Conservation (phyloP, 192 early-diverging fungal species). For the Coemansia brasiliensis region DNA sequence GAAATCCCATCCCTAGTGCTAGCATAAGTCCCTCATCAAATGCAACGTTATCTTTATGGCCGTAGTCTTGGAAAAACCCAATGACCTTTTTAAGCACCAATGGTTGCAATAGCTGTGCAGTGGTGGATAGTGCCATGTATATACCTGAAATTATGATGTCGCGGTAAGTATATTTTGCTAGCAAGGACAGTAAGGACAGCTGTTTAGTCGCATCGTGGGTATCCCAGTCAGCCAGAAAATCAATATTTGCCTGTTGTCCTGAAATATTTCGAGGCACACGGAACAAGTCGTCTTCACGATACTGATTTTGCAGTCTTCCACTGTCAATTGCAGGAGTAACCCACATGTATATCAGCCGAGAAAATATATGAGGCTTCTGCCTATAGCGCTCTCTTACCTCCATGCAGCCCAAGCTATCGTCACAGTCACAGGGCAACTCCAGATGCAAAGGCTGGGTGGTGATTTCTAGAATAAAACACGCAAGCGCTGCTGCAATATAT, state of each 20-base stretch:
- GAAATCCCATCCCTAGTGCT: constrained; percentile 15
- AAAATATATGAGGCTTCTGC: constrained; percentile 11
- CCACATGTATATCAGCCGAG: constrained; percentile 74
- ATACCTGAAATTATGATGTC: constrained; percentile 13
- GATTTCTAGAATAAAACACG: constrained; percentile 19
- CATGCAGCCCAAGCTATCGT: neutral
- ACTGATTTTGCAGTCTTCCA: constrained; percentile 67
- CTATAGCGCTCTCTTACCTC: neutral
- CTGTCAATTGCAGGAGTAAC: constrained; percentile 79
- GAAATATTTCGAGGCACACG: constrained; percentile 7
- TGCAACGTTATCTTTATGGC: neutral
- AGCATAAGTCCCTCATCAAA: constrained; percentile 25
- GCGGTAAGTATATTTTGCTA: constrained; percentile 4
- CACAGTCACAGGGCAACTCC: neutral
- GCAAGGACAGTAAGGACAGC: constrained; percentile 3
- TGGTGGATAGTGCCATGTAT: constrained; percentile 12
- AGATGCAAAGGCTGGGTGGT: constrained; percentile 3
- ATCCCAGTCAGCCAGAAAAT: constrained; percentile 25
- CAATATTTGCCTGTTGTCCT: constrained; percentile 1
- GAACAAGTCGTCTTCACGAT: constrained; percentile 12
- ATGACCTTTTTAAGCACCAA: constrained; percentile 20
- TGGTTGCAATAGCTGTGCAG: constrained; percentile 27
- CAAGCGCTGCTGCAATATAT: constrained; percentile 8
- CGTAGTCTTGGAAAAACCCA: constrained; percentile 17
- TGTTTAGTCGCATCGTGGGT: constrained; percentile 14